Evolutionary conservation across 1,284 basidiomycete species (phyloP).

Genomic region (Taiwanofungus camphoratus): DNA sequence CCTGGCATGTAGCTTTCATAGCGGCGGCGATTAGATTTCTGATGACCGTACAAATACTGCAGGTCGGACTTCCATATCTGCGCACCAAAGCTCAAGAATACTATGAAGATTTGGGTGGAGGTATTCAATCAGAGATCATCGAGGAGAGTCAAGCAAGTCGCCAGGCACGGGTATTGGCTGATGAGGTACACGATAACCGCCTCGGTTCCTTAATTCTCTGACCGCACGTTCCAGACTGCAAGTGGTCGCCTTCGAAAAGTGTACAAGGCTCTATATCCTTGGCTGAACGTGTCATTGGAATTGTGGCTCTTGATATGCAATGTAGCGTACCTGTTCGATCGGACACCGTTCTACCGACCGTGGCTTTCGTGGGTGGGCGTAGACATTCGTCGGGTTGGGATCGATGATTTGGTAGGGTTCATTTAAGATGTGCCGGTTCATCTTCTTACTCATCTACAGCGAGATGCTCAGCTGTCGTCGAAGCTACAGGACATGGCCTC

Average conservation of each 20-base stretch:
- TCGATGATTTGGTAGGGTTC: conserved; percentile 65
- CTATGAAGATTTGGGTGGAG: conserved; percentile 87
- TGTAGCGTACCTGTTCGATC: conserved; percentile 87
- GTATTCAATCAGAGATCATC: conserved; percentile 59
- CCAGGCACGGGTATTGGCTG: conserved; percentile 39
- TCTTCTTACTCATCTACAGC: conserved; percentile 11
- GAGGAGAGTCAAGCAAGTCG: conserved; percentile 45
- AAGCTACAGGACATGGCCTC: conserved; percentile 20
- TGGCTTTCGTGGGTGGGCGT: conserved; percentile 86
- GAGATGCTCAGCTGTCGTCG: conserved; percentile 26
- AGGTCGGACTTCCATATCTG: conserved; percentile 89
- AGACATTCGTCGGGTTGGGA: conserved; percentile 72
- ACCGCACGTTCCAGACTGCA: conserved; percentile 32
- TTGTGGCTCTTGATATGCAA: conserved; percentile 81
- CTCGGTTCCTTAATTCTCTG: no score
- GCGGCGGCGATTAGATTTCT: background rate
- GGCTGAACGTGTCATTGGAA: conserved; percentile 74
- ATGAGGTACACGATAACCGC: conserved; percentile 53
- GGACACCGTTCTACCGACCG: conserved; percentile 84
- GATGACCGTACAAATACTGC: background rate
- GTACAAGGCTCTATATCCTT: conserved; percentile 80
- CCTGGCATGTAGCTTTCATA: conserved; percentile 46
- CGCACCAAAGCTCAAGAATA: conserved; percentile 87
- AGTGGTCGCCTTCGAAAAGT: conserved; percentile 45
- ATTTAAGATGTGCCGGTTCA: background rate